These are phyloP conservation scores for Termitomyces sp. DNA, from an alignment of 768 basidiomycete species.

Conservation along the genomic window DNA sequence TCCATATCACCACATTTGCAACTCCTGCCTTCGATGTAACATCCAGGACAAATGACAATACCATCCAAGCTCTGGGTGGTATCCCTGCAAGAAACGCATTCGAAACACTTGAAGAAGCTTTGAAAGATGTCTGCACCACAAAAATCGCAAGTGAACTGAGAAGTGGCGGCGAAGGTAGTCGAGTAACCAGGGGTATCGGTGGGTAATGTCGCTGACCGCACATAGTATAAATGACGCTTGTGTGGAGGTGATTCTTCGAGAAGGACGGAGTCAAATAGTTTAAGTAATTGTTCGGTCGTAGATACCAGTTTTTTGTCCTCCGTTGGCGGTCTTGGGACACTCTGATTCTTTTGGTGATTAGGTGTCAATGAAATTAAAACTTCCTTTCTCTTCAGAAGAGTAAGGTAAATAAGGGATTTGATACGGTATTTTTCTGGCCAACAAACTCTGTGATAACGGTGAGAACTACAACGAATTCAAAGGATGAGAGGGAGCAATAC, in stretches of 20 bases:
- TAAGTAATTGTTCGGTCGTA: slow-evolving; percentile 30
- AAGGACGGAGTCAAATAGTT: slow-evolving; percentile 47
- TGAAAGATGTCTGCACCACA: slow-evolving; percentile 80
- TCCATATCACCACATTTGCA: slow-evolving; percentile 60
- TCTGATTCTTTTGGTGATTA: background rate
- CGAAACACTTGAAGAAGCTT: slow-evolving; percentile 67
- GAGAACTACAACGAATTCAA: background rate
- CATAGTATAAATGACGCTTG: slow-evolving; percentile 18
- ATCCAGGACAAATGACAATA: slow-evolving; percentile 59
- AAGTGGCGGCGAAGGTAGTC: slow-evolving; percentile 8
- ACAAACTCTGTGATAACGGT: slow-evolving; percentile 51
- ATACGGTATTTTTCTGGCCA: slow-evolving; percentile 72
- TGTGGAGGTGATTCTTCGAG: slow-evolving; percentile 35
- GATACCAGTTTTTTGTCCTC: slow-evolving; percentile 4
- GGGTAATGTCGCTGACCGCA: background rate
- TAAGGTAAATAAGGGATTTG: slow-evolving; percentile 57
- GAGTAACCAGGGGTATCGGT: background rate
- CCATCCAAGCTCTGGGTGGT: slow-evolving; percentile 21
- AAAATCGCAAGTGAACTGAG: slow-evolving; percentile 59
- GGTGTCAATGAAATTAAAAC: background rate
- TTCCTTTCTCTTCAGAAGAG: slow-evolving; percentile 30
- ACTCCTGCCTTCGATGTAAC: slow-evolving; percentile 72
- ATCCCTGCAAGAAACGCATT: slow-evolving; percentile 26
- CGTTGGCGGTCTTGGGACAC: background rate
- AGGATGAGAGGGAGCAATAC: slow-evolving; percentile 28